Base-by-base conservation (phyloP, 352 stramenopile genomes). In the Pythium brachiatum region DNA sequence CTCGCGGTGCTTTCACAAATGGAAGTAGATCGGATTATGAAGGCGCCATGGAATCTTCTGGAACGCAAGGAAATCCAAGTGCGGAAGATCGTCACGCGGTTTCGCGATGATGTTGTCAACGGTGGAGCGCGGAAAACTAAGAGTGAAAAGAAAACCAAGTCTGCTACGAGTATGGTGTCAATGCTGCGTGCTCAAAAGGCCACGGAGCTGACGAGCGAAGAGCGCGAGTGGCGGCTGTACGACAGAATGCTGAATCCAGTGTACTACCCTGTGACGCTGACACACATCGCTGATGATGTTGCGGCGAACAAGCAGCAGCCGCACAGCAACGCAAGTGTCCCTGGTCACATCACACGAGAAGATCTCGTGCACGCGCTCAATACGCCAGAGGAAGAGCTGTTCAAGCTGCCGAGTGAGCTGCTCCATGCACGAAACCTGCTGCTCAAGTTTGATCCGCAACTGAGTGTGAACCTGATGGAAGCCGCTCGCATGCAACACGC, bases 61-160 rank as follows among this genome's bases (percentile, higher is more conserved):
- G 76, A 87, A 60, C 71, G 79, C 12, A 89, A 86, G 50, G 84
- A 94, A 63, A 90, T 94, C 20, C 41, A 83, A 51, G 66, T 90
- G 5, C 80, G 84, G 7, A 94, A 94, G 62, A 79, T 89, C 44
- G 62, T 92, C 18, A 86, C 82, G 21, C 68, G 68, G 8, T 94
- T 87, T 51, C 77, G 81, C 13, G 84, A 92, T 26, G 82, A 90
- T 16, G 61, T 68, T 27, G 52, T 53, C 9, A 27, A 29, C 6
- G 20, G 20, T 61, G 38, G 38, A 5, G 38, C 38, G 13, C 16
- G 16, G 38, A 46, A 46, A 15, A 46, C 12, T 15, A 53, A 2
- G 13, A 32, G 15, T 70, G 66, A 7, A 15, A 62, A 64, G 53
- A 55, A 63, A 36, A 52, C 8, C 26, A 41, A 66, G 13, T 62